phyloP scores from a whole-genome alignment of 305 asterid genomes.

The Fraxinus sp. region DNA sequence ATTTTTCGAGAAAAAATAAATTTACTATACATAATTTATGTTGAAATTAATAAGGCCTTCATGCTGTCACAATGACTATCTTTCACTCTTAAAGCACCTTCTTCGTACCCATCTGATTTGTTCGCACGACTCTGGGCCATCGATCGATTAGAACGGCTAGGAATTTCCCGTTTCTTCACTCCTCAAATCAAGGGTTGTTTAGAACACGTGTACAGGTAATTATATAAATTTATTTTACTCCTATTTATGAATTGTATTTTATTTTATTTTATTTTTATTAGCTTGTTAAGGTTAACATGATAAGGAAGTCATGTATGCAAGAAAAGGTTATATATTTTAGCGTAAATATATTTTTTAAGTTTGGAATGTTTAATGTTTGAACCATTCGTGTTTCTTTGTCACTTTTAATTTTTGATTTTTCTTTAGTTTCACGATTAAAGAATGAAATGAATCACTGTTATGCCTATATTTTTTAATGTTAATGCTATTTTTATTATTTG shows the following conservation, averaged over 20 bases:
- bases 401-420: too few relatives aligned
- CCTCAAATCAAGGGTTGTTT: constrained; percentile 38
- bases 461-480: too few relatives aligned
- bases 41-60: not conserved
- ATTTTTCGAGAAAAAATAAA: not conserved
- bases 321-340: too few relatives aligned
- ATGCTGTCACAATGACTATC: not conserved
- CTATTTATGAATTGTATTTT: not conserved
- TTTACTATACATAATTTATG: not conserved
- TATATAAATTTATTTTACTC: not conserved
- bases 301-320: too few relatives aligned
- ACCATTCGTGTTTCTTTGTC: too few relatives aligned
- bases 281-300: not conserved
- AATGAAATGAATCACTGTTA: too few relatives aligned
- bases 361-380: too few relatives aligned
- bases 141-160: constrained; percentile 45
- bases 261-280: not conserved
- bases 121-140: constrained; percentile 42
- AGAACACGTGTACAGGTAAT: constrained; percentile 37
- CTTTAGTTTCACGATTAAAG: too few relatives aligned
- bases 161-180: constrained; percentile 45
- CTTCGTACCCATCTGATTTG: constrained; percentile 41
- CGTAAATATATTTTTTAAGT: too few relatives aligned
- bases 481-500: too few relatives aligned
- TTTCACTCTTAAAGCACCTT: constrained; percentile 21